These are phyloP conservation scores for Quercus agrifolia DNA, from an alignment of 306 rosid genomes.

Conservation along the genomic window DNA sequence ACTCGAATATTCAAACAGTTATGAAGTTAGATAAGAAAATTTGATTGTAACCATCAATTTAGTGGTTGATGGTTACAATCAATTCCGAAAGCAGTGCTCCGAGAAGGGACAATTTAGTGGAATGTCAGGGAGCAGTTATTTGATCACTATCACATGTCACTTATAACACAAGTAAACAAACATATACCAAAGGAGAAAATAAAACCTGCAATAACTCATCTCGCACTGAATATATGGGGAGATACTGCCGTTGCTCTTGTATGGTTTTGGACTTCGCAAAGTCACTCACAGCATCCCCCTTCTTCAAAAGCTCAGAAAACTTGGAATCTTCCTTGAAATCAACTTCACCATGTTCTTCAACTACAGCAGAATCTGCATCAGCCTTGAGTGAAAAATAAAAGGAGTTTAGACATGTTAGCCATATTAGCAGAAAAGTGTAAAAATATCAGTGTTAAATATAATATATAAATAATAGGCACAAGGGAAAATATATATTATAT, in stretches of 20 bases:
- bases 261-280: conserved; percentile 86
- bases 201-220: conserved; percentile 90
- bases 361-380: conserved; percentile 91
- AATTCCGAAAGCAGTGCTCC: background rate
- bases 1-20: too few relatives aligned
- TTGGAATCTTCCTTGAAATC: conserved; percentile 96
- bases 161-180: background rate
- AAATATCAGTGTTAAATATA: too few relatives aligned
- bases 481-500: conserved; percentile 13
- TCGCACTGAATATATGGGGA: conserved; percentile 91
- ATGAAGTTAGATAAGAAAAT: too few relatives aligned
- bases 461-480: background rate
- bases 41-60: too few relatives aligned
- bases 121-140: background rate
- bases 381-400: conserved; percentile 31
- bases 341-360: conserved; percentile 90
- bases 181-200: conserved; percentile 8
- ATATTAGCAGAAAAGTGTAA: background rate
- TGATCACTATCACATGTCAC: background rate
- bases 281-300: conserved; percentile 94
- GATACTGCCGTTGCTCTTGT: conserved; percentile 88
- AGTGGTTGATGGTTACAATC: too few relatives aligned
- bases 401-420: background rate
- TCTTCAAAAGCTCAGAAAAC: conserved; percentile 92
- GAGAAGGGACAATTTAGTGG: background rate